phyloP scores from a whole-genome alignment of 2,329 filamentous ascomycete genomes.

The Sclerotinia nivalis region DNA sequence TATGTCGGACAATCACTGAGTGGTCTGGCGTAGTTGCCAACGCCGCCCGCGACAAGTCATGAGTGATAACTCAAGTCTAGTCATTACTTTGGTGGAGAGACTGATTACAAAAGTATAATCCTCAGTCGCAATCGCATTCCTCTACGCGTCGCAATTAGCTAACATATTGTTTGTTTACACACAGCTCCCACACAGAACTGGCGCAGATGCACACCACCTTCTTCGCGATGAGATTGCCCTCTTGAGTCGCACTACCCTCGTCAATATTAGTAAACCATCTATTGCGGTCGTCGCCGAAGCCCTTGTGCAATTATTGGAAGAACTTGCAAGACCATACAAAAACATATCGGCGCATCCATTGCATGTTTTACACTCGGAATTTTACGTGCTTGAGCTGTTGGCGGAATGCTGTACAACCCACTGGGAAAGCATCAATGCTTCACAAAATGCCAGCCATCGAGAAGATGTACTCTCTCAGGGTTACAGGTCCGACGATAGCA shows the following conservation, averaged over 20 bases:
- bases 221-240: constrained; percentile 61
- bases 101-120: constrained; percentile 58
- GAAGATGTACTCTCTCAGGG: constrained; percentile 32
- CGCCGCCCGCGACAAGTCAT: constrained; percentile 44
- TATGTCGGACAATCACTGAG: constrained; percentile 35
- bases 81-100: constrained; percentile 63
- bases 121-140: constrained; percentile 18
- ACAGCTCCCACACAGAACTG: constrained; percentile 64
- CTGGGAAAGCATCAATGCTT: constrained; percentile 51
- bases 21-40: constrained; percentile 34
- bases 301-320: constrained; percentile 58
- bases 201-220: constrained; percentile 57
- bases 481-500: constrained; percentile 26
- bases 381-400: constrained; percentile 62
- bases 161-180: constrained; percentile 22
- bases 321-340: constrained; percentile 57
- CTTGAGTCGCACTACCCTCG: constrained; percentile 61
- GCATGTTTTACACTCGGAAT: constrained; percentile 63
- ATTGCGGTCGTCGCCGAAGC: constrained; percentile 57
- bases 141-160: constrained; percentile 26
- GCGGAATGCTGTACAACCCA: constrained; percentile 65
- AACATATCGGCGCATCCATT: constrained; percentile 54
- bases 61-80: constrained; percentile 60
- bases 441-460: constrained; percentile 30
- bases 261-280: constrained; percentile 58